Conservation (phyloP, 495 filamentous ascomycete genomes). For the Astrocystis sublimbata region DNA sequence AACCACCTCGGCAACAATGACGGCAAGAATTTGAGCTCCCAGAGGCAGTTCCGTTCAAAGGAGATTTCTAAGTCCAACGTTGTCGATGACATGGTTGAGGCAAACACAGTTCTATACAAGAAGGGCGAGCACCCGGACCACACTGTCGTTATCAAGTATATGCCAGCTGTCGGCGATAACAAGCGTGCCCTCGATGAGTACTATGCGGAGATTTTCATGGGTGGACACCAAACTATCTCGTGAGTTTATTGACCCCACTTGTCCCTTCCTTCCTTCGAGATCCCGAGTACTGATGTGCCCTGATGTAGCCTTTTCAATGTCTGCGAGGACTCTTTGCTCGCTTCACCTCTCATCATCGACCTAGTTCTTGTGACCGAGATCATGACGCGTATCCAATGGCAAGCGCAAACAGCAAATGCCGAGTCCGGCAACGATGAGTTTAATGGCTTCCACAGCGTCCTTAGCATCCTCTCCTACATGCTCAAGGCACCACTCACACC, state of each 20-base stretch:
- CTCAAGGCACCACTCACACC: conserved; percentile 97
- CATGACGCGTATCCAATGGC: conserved; percentile 98
- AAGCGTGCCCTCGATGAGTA: conserved; percentile 99
- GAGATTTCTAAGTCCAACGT: conserved; percentile 99
- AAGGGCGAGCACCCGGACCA: conserved; percentile 87
- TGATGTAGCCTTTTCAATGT: conserved; percentile 83
- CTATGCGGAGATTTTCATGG: conserved; percentile 99
- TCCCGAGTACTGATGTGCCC: not conserved
- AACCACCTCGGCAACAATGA: conserved; percentile 99
- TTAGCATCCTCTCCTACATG: conserved; percentile 99
- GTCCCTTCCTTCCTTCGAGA: not conserved
- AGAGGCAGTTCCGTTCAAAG: conserved; percentile 98
- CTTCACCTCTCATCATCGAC: conserved; percentile 98
- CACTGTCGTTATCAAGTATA: conserved; percentile 96
- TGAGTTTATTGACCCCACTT: conserved; percentile 34
- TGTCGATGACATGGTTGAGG: conserved; percentile 98
- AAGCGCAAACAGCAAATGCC: conserved; percentile 53
- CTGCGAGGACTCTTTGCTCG: conserved; percentile 96
- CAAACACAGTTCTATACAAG: conserved; percentile 87
- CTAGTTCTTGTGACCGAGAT: conserved; percentile 89
- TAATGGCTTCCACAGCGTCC: conserved; percentile 94
- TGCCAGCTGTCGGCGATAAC: conserved; percentile 98
- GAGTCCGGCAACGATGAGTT: conserved; percentile 61
- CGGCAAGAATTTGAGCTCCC: conserved; percentile 95
- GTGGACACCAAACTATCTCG: conserved; percentile 96